A percentile compares a stretch with the other conserved stretches of the same genome.
Conservation (phyloP, 306 rosid genomes). For the Vigna nakashimae region DNA sequence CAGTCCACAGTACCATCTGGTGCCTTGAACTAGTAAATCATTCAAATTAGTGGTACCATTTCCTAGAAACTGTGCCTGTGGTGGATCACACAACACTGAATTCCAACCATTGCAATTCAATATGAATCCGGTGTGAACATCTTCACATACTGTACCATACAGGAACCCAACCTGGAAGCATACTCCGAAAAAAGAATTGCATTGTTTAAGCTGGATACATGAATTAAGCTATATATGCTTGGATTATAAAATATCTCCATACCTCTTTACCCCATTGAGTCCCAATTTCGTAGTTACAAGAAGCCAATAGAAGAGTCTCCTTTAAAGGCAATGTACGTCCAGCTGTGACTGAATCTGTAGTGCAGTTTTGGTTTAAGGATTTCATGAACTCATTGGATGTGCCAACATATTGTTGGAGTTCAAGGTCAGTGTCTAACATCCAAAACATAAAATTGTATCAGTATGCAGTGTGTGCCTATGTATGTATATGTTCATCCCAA, state of each 20-base stretch:
- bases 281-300: constrained; percentile 58
- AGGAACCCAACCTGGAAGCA: constrained; percentile 65
- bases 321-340: constrained; percentile 22
- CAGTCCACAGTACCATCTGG: constrained; percentile 66
- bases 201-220: background rate
- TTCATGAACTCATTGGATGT: constrained; percentile 61
- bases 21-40: constrained; percentile 61
- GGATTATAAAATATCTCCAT: constrained; percentile 4
- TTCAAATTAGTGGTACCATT: constrained; percentile 54
- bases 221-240: background rate
- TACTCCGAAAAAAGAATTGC: background rate
- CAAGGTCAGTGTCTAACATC: constrained; percentile 48
- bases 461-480: background rate
- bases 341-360: constrained; percentile 13
- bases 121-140: constrained; percentile 58
- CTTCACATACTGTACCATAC: constrained; percentile 62
- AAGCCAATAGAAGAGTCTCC: constrained; percentile 55
- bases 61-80: constrained; percentile 70
- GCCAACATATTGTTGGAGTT: constrained; percentile 55
- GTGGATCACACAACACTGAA: constrained; percentile 58
- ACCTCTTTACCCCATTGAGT: constrained; percentile 75
- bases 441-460: background rate
- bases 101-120: constrained; percentile 77
- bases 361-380: constrained; percentile 46
- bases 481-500: background rate